Evolutionary conservation across 2,329 filamentous ascomycete species (phyloP).

Genomic region (Ceratocystis destructans): DNA sequence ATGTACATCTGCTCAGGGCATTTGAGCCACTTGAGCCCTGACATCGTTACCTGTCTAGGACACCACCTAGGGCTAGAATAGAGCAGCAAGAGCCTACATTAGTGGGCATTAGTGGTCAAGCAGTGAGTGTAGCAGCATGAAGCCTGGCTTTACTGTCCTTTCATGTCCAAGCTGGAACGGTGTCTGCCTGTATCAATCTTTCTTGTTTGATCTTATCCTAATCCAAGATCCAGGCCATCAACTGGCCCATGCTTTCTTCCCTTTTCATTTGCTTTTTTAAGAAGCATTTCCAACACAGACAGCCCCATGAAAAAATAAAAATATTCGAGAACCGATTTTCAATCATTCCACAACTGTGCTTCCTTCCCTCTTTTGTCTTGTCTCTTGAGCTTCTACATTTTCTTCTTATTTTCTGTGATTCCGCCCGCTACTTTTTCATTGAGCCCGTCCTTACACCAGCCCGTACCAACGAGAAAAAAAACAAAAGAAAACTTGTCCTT

Average conservation of each 20-base stretch:
- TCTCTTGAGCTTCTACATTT: neutral
- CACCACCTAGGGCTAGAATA: too few species aligned
- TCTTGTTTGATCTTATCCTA: too few species aligned
- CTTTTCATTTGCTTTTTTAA: too few species aligned
- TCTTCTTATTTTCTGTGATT: neutral
- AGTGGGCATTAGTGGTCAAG: too few species aligned
- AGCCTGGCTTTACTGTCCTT: too few species aligned
- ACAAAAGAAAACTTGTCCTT: neutral
- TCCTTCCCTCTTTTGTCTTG: neutral
- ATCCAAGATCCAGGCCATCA: neutral
- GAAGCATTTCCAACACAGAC: too few species aligned
- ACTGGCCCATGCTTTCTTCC: neutral
- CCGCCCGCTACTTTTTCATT: neutral
- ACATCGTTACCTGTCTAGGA: neutral
- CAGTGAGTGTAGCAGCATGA: too few species aligned
- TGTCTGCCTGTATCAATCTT: too few species aligned
- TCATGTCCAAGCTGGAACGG: too few species aligned
- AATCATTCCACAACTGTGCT: constrained; percentile 8
- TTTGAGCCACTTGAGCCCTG: neutral
- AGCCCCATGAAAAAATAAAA: neutral
- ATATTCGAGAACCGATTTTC: too few species aligned
- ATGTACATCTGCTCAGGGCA: neutral
- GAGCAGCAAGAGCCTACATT: too few species aligned
- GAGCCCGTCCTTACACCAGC: neutral
- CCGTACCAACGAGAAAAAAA: neutral